Evolutionary conservation across 108 stramenopile genomes (phyloP).

Genomic region (Nannochloropsis salina): DNA sequence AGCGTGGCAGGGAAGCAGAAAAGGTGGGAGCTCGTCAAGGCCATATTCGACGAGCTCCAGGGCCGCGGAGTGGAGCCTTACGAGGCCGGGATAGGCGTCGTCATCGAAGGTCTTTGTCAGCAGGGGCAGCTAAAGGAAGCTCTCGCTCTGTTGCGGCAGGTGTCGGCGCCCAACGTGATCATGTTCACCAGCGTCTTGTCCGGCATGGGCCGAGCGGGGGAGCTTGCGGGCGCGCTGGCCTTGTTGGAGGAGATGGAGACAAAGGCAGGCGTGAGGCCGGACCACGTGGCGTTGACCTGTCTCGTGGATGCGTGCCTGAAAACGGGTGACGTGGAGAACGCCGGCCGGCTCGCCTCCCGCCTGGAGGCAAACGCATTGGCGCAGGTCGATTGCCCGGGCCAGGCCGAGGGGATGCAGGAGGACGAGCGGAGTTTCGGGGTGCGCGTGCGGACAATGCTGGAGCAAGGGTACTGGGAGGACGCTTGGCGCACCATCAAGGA

Average conservation of each 20-base stretch:
- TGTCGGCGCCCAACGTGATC: background rate
- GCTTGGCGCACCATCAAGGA: background rate
- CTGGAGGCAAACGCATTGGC: background rate
- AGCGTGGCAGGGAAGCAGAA: background rate
- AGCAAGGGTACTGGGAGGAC: background rate
- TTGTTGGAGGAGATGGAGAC: conserved; percentile 20
- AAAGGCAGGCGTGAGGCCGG: background rate
- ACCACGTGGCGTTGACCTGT: conserved; percentile 13
- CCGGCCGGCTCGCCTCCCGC: background rate
- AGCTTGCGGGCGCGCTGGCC: background rate
- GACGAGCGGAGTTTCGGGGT: background rate
- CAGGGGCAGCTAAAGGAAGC: background rate
- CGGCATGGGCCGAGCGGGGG: background rate
- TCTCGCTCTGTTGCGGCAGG: background rate
- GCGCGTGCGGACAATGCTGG: background rate
- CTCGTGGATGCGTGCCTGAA: background rate
- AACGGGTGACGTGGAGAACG: background rate
- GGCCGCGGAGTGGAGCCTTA: conserved; percentile 15
- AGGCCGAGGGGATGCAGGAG: background rate
- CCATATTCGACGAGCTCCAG: background rate
- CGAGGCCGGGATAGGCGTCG: background rate
- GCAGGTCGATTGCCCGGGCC: background rate
- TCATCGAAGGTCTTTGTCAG: background rate
- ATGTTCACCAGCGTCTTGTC: background rate
- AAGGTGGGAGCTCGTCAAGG: background rate